Evolutionary conservation across 2,329 filamentous ascomycete genomes (phyloP).

Genomic region (Biscogniauxia mediterranea): DNA sequence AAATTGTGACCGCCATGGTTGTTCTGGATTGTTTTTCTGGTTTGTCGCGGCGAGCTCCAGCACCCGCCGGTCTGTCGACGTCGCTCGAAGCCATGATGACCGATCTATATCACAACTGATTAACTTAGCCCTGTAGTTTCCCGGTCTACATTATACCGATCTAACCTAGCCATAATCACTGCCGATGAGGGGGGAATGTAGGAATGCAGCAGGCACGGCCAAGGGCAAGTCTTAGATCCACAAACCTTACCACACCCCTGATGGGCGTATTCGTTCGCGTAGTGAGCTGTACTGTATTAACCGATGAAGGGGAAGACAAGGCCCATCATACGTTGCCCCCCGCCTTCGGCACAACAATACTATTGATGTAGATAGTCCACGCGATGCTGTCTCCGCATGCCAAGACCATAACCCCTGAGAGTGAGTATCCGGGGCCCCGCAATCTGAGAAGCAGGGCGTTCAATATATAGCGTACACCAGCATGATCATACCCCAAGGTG

Average conservation of each 20-base stretch:
- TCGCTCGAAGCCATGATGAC: neutral
- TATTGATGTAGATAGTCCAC: neutral
- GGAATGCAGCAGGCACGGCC: neutral
- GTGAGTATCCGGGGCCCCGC: neutral
- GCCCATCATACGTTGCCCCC: neutral
- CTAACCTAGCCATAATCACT: neutral
- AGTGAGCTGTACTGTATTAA: neutral
- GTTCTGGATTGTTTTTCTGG: neutral
- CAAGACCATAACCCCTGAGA: neutral
- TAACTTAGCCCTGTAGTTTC: neutral
- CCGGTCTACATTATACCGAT: neutral
- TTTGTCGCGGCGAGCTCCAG: neutral
- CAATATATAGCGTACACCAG: neutral
- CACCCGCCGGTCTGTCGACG: neutral
- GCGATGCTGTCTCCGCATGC: neutral
- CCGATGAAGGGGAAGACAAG: neutral
- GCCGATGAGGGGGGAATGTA: neutral
- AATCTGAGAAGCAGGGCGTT: neutral
- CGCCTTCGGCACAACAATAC: neutral
- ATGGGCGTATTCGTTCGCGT: neutral
- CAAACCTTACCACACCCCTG: neutral
- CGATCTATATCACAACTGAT: neutral
- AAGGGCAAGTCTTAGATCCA: neutral
- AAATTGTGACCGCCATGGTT: constrained; percentile 39
- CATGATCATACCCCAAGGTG: neutral